A percentile compares a stretch with the other conserved stretches of the same genome.
These are phyloP conservation scores for Apiotrichum siamense DNA, from an alignment of 1,284 basidiomycete genomes.

Conservation along the genomic window DNA sequence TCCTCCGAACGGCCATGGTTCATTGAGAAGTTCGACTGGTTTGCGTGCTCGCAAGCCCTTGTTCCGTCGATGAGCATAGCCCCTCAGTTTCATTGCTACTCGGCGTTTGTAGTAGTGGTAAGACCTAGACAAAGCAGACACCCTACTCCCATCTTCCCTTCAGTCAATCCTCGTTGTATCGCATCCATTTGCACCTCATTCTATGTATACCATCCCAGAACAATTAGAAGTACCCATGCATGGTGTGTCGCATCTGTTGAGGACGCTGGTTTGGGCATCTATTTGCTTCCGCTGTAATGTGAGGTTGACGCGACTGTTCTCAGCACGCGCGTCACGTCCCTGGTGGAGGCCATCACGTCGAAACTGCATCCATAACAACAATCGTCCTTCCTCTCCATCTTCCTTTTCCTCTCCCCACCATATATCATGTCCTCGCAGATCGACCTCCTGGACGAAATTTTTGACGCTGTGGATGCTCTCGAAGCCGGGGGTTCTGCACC, in stretches of 20 bases:
- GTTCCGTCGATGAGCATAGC: slow-evolving; percentile 23
- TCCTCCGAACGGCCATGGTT: background rate
- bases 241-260: no score
- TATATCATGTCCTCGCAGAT: slow-evolving; percentile 1
- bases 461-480: slow-evolving; percentile 12
- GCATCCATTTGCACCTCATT: no score
- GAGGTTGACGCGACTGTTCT: slow-evolving; percentile 13
- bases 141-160: no score
- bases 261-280: no score
- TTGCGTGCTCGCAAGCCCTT: slow-evolving; percentile 24
- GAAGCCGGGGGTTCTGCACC: background rate
- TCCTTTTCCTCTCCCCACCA: slow-evolving; percentile 6
- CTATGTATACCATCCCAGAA: no score
- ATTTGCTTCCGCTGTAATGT: no score
- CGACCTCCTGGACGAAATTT: slow-evolving; percentile 17
- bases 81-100: no score
- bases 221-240: no score
- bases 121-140: no score
- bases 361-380: background rate
- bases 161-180: no score
- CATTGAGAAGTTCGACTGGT: slow-evolving; percentile 8
- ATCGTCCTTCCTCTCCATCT: slow-evolving; percentile 4
- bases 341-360: no score
- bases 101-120: no score
- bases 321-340: background rate